These are phyloP conservation scores for Aspergillus hortae DNA, from an alignment of 2,329 filamentous ascomycete species.

Conservation along the genomic window DNA sequence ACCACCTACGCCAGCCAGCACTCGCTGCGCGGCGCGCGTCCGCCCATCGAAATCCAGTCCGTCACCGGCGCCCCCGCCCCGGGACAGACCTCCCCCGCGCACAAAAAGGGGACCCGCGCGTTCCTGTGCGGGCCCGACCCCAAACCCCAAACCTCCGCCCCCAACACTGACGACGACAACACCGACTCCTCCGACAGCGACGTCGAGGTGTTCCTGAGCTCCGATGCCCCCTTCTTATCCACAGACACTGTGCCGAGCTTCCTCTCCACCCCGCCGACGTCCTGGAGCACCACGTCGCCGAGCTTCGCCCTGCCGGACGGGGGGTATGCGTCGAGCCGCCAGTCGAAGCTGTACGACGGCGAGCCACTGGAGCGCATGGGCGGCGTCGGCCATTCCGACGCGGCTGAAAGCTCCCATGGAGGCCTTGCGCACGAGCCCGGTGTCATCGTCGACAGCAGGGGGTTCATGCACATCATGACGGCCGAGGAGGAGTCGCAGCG, in stretches of 20 bases:
- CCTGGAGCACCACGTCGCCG: slow-evolving; percentile 4
- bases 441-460: slow-evolving; percentile 21
- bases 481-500: slow-evolving; percentile 19
- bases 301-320: slow-evolving; percentile 8
- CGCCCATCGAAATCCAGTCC: slow-evolving; percentile 1
- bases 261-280: slow-evolving; percentile 5
- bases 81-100: slow-evolving; percentile 2
- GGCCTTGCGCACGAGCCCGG: slow-evolving; percentile 5
- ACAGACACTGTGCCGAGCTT: slow-evolving; percentile 12
- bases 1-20: slow-evolving; percentile 4
- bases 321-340: neutral
- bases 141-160: neutral
- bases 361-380: neutral
- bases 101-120: slow-evolving; percentile 5
- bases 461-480: slow-evolving; percentile 16
- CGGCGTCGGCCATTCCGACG: neutral
- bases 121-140: slow-evolving; percentile 5
- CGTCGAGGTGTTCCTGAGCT: slow-evolving; percentile 17
- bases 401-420: slow-evolving; percentile 1
- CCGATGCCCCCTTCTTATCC: slow-evolving; percentile 6
- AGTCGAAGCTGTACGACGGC: neutral
- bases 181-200: slow-evolving; percentile 11
- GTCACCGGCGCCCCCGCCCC: neutral
- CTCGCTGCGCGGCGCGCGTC: slow-evolving; percentile 3
- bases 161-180: neutral